phyloP scores from a whole-genome alignment of 345 rosid species.

The Dipteronia sinensis region DNA sequence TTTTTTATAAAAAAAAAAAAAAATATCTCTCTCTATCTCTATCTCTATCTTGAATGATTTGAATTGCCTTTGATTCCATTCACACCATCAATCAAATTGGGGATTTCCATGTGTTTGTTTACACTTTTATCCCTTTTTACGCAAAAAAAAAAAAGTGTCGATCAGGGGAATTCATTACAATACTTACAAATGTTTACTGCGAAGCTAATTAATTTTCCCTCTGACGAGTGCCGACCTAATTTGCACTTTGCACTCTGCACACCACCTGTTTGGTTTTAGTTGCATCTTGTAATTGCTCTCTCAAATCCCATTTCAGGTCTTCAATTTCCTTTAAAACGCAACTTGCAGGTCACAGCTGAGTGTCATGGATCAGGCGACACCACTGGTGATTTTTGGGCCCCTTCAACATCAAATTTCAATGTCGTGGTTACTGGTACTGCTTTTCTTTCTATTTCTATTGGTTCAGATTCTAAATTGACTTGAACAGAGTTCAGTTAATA shows the following conservation, averaged over 20 bases:
- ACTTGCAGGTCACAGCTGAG: background rate
- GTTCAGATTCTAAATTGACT: background rate
- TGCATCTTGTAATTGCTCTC: background rate
- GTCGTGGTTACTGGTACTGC: background rate
- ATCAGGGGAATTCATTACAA: slow-evolving; percentile 4
- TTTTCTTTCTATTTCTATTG: background rate
- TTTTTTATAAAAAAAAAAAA: no score
- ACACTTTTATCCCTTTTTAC: slow-evolving; percentile 17
- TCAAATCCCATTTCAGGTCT: background rate
- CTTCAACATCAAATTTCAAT: background rate
- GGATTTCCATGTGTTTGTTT: background rate
- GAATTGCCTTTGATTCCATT: slow-evolving; percentile 43
- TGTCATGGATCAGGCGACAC: background rate
- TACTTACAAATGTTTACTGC: slow-evolving; percentile 6
- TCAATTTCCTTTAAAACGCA: background rate
- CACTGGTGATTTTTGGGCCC: background rate
- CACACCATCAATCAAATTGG: slow-evolving; percentile 30
- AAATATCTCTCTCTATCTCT: background rate
- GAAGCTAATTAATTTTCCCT: background rate
- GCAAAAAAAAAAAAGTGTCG: background rate
- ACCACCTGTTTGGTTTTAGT: background rate
- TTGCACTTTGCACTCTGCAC: background rate
- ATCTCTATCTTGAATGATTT: background rate
- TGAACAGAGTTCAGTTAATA: background rate
- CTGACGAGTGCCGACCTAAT: background rate